Base-by-base conservation (phyloP, 495 filamentous ascomycete species). In the Physcia stellaris region DNA sequence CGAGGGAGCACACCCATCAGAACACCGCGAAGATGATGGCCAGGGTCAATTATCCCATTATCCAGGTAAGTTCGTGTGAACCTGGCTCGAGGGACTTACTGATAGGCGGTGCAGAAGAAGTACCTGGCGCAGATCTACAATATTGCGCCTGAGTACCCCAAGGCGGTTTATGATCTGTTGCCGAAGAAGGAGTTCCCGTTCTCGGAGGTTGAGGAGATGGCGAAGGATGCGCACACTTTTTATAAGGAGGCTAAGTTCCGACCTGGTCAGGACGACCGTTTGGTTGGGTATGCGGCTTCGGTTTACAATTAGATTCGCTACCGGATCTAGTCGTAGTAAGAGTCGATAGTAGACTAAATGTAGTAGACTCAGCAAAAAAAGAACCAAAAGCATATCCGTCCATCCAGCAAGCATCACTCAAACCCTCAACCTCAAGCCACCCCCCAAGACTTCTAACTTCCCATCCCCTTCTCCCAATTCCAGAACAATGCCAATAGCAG, bases 101-200 rank as follows among this genome's bases (percentile, higher is more conserved):
- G n/a, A n/a, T n/a, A n/a, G n/a, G n/a, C n/a, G n/a, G n/a, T n/a
- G n/a, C 50, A 74, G 58, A 57, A 61, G 24, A 67, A 65, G 35
- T 76, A 74, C 45, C 48, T 75, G 2, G 65, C 67, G 2, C 72
- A 76, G 51, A 52, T 64, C 18, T 66, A 67, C 46, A 63, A 65
- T 24, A 69, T 74, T 31, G 54, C 53, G 2, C 63, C 62, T 0
- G 58, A 61, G 35, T 72, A 67, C 43, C 55, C 68, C 0, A 46
- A 54, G 24, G 62, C 55, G 0, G 60, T 73, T 5, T 72, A 63
- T 38, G 56, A 66, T 13, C 39, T 59, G 30, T 42, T 73, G 13
- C 60, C 54, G 32, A 36, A 50, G 18, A 73, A 73, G 42, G 48
- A 54, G 2, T 63, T 72, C 30, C 41, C 55, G 36, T 24, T 49